Percentiles rank a stretch among this genome's conserved stretches.
Conservation (phyloP, 108 stramenopile genomes). For the Pseudonitzschia pungens region DNA sequence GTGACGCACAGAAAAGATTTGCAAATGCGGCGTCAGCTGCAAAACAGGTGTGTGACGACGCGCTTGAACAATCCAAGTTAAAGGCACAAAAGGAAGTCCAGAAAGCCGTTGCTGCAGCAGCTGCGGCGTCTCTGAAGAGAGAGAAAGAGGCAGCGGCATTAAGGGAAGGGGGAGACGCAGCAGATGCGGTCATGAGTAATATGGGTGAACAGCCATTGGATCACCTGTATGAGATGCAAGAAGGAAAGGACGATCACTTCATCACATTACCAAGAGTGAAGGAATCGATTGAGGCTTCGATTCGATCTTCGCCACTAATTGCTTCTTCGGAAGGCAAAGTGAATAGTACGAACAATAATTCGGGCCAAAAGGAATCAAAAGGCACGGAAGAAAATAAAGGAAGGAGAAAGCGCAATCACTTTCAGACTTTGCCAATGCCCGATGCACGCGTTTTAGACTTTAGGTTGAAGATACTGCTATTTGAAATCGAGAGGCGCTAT, state of each 20-base stretch:
- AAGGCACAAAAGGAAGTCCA: slow-evolving; percentile 76
- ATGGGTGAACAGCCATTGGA: slow-evolving; percentile 39
- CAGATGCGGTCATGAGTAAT: slow-evolving; percentile 34
- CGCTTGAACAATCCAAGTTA: slow-evolving; percentile 63
- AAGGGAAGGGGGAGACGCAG: slow-evolving; percentile 45
- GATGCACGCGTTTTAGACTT: slow-evolving; percentile 67
- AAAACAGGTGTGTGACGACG: slow-evolving; percentile 62
- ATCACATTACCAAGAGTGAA: slow-evolving; percentile 37
- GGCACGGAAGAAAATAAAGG: slow-evolving; percentile 11
- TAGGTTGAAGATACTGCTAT: slow-evolving; percentile 51
- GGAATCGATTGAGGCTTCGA: neutral
- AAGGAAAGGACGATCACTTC: slow-evolving; percentile 44
- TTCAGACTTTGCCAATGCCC: slow-evolving; percentile 56
- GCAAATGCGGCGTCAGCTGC: slow-evolving; percentile 49
- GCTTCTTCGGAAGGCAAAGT: neutral
- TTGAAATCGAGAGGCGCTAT: slow-evolving; percentile 39
- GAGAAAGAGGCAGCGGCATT: slow-evolving; percentile 47
- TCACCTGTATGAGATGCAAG: slow-evolving; percentile 37
- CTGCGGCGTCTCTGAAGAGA: slow-evolving; percentile 47
- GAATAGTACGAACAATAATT: neutral
- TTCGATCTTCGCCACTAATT: slow-evolving; percentile 2
- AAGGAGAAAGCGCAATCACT: slow-evolving; percentile 11
- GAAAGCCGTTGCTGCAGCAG: slow-evolving; percentile 74
- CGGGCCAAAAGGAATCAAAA: slow-evolving; percentile 1
- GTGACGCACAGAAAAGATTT: slow-evolving; percentile 52